These are phyloP conservation scores for Bassia scoparia DNA, from an alignment of 148 eudicot species.

Conservation along the genomic window DNA sequence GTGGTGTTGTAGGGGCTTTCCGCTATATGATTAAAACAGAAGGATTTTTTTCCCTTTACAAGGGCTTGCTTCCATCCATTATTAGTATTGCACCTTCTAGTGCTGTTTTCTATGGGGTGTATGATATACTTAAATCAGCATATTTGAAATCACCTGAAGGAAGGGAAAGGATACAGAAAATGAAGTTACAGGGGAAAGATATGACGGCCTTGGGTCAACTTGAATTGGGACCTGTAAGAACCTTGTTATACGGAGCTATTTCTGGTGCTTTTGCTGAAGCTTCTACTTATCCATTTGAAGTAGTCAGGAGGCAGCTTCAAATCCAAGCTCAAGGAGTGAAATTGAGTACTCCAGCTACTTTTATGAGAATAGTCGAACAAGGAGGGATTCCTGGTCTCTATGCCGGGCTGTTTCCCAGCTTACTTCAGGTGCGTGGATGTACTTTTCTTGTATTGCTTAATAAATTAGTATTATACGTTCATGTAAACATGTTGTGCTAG, in stretches of 20 bases:
- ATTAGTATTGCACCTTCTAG: constrained; percentile 64
- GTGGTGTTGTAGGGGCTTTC: constrained; percentile 67
- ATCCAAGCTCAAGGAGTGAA: constrained; percentile 45
- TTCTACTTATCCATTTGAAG: constrained; percentile 69
- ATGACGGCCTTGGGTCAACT: constrained; percentile 50
- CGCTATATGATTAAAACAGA: constrained; percentile 51
- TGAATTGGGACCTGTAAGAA: constrained; percentile 57
- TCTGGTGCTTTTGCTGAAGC: constrained; percentile 77
- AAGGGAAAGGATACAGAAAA: constrained; percentile 39
- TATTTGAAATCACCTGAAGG: constrained; percentile 61
- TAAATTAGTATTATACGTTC: not conserved
- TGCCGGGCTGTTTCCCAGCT: constrained; percentile 65
- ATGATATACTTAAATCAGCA: constrained; percentile 54
- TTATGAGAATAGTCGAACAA: constrained; percentile 46
- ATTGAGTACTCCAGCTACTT: constrained; percentile 51
- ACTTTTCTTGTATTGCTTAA: constrained; percentile 3
- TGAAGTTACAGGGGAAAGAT: constrained; percentile 51
- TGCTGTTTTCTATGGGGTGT: constrained; percentile 68
- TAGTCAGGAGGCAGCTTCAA: constrained; percentile 61
- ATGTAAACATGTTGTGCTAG: not conserved
- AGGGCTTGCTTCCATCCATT: constrained; percentile 61
- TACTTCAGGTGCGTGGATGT: constrained; percentile 49
- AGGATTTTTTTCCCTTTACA: constrained; percentile 66
- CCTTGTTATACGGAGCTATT: constrained; percentile 60
- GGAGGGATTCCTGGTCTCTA: constrained; percentile 62